These are phyloP conservation scores for Lepiota brunneoincarnata DNA, from an alignment of 768 basidiomycete species.

Conservation along the genomic window DNA sequence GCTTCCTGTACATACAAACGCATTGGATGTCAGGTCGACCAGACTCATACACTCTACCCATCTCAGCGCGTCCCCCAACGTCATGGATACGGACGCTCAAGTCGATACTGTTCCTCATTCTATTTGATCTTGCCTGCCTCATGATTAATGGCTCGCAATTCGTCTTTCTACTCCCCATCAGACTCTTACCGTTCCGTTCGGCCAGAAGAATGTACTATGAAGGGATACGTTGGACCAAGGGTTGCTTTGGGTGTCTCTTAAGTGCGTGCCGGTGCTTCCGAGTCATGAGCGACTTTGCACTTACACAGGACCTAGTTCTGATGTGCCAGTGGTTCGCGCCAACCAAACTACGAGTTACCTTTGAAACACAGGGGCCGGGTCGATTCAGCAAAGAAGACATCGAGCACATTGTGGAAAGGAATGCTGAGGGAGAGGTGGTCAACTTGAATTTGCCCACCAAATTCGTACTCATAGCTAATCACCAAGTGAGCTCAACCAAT, in stretches of 20 bases:
- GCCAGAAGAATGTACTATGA: slow-evolving; percentile 58
- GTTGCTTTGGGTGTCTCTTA: slow-evolving; percentile 72
- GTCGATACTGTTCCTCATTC: slow-evolving; percentile 48
- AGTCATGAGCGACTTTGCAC: not conserved
- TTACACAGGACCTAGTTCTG: slow-evolving; percentile 45
- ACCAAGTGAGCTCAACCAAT: slow-evolving; percentile 59
- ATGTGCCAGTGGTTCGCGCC: slow-evolving; percentile 85
- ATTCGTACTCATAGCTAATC: slow-evolving; percentile 86
- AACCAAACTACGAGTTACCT: slow-evolving; percentile 67
- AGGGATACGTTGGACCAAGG: slow-evolving; percentile 80
- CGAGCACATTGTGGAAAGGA: slow-evolving; percentile 51
- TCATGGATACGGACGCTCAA: slow-evolving; percentile 52
- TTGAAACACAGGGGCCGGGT: slow-evolving; percentile 68
- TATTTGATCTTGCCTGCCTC: slow-evolving; percentile 64
- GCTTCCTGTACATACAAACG: not conserved
- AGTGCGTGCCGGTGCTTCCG: slow-evolving; percentile 53
- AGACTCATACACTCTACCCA: slow-evolving; percentile 44
- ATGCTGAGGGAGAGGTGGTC: slow-evolving; percentile 53
- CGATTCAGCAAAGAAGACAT: slow-evolving; percentile 60
- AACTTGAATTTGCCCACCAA: slow-evolving; percentile 73
- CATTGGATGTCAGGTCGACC: slow-evolving; percentile 20
- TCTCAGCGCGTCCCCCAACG: slow-evolving; percentile 47
- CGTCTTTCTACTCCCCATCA: slow-evolving; percentile 63
- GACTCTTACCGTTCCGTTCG: slow-evolving; percentile 57
- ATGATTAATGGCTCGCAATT: slow-evolving; percentile 76